phyloP scores from a whole-genome alignment of 2,329 filamentous ascomycete genomes.

The Lecanicillium sp. region DNA sequence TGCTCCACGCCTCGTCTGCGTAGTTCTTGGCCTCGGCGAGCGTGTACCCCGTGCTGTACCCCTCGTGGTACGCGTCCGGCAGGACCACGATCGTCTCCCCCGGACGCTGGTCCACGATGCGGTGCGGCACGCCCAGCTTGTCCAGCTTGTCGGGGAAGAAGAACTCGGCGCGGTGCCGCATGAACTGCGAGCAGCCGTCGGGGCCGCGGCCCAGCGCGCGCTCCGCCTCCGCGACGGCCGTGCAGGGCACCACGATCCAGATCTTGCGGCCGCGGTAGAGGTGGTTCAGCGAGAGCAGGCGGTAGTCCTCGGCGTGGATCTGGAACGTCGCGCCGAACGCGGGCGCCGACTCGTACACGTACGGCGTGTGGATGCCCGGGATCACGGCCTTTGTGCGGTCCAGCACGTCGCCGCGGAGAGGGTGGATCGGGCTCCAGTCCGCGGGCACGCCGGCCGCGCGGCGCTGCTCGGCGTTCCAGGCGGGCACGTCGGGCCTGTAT shows the following conservation, averaged over 20 bases:
- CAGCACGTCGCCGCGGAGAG: slow-evolving; percentile 31
- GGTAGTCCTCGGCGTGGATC: slow-evolving; percentile 35
- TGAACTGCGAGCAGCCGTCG: slow-evolving; percentile 32
- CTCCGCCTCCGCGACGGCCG: slow-evolving; percentile 30
- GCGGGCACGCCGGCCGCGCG: slow-evolving; percentile 29
- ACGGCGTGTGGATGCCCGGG: slow-evolving; percentile 35
- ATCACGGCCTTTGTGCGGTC: slow-evolving; percentile 33
- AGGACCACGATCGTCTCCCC: slow-evolving; percentile 35
- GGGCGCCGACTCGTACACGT: slow-evolving; percentile 34
- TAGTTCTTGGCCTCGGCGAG: slow-evolving; percentile 37
- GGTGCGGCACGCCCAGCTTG: slow-evolving; percentile 32
- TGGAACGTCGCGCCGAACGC: slow-evolving; percentile 35
- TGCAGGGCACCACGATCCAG: slow-evolving; percentile 33
- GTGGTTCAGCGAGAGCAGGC: slow-evolving; percentile 33
- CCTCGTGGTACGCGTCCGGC: slow-evolving; percentile 35
- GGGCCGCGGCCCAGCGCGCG: slow-evolving; percentile 26
- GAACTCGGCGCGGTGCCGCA: slow-evolving; percentile 36
- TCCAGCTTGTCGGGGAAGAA: slow-evolving; percentile 35
- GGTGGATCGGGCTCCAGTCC: slow-evolving; percentile 31
- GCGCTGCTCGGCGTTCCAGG: slow-evolving; percentile 31
- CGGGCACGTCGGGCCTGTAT: slow-evolving; percentile 33
- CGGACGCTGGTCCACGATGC: slow-evolving; percentile 33
- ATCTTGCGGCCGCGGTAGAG: slow-evolving; percentile 36
- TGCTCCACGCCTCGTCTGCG: slow-evolving; percentile 31
- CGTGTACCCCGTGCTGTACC: slow-evolving; percentile 36